Conservation (phyloP, 371 early-diverging fungal genomes). For the Dichotomocladium elegans region DNA sequence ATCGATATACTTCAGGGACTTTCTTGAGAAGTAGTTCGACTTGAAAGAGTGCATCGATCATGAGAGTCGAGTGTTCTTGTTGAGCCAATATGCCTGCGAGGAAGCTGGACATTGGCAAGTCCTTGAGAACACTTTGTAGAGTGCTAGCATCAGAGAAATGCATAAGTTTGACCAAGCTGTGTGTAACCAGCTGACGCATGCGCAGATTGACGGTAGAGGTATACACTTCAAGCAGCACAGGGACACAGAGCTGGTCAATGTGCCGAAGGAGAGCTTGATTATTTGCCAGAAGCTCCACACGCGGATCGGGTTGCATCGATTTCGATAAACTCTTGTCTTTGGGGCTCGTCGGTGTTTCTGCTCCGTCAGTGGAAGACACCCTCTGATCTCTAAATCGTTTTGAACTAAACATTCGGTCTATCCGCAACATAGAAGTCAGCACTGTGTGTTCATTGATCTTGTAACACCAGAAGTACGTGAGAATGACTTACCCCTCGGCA, state of each 20-base stretch:
- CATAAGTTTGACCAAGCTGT: slow-evolving; percentile 50
- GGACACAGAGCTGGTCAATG: slow-evolving; percentile 46
- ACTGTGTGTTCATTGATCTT: neutral
- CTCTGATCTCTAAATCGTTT: slow-evolving; percentile 28
- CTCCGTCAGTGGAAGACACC: slow-evolving; percentile 17
- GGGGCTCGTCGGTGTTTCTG: slow-evolving; percentile 12
- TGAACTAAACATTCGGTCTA: slow-evolving; percentile 30
- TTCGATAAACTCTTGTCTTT: neutral
- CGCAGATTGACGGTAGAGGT: slow-evolving; percentile 52
- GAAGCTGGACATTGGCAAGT: slow-evolving; percentile 54
- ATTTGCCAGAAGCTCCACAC: slow-evolving; percentile 33
- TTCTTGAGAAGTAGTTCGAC: slow-evolving; percentile 53
- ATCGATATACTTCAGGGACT: slow-evolving; percentile 48
- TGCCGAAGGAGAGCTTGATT: slow-evolving; percentile 33
- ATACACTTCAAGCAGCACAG: slow-evolving; percentile 55
- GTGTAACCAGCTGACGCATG: slow-evolving; percentile 54
- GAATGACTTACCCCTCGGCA: slow-evolving; percentile 51
- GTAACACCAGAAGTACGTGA: neutral
- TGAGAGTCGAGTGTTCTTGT: slow-evolving; percentile 52
- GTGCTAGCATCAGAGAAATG: slow-evolving; percentile 37
- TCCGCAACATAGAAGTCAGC: neutral
- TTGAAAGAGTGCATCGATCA: slow-evolving; percentile 56
- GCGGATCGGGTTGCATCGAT: slow-evolving; percentile 28
- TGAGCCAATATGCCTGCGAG: slow-evolving; percentile 57
- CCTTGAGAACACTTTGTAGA: slow-evolving; percentile 33